A percentile compares a stretch with the other conserved stretches of the same genome.
Evolutionary conservation across 2,329 filamentous ascomycete species (phyloP).

Genomic region (Aspergillus sp.): DNA sequence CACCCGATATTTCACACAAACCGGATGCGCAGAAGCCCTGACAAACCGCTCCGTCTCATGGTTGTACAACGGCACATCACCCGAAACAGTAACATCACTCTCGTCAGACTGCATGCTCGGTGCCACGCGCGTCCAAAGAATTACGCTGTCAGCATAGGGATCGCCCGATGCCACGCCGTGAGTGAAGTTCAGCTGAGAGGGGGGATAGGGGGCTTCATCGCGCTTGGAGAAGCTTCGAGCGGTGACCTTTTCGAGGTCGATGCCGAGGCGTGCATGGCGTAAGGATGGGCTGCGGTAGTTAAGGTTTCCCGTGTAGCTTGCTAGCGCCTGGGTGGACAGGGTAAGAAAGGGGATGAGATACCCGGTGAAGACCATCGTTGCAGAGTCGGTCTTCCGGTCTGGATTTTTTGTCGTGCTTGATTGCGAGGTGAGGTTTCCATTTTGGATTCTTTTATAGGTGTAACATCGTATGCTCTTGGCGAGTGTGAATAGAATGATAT

Average conservation of each 20-base stretch:
- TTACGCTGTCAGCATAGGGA: slow-evolving; percentile 38
- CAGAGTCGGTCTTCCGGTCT: no score
- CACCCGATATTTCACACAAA: no score
- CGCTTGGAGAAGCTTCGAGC: slow-evolving; percentile 56
- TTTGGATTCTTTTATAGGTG: no score
- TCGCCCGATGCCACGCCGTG: slow-evolving; percentile 53
- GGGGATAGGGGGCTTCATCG: slow-evolving; percentile 39
- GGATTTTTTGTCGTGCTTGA: no score
- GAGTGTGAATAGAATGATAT: no score
- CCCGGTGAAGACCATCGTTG: neutral
- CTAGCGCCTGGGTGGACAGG: slow-evolving; percentile 12
- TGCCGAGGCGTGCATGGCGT: slow-evolving; percentile 55
- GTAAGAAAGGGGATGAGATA: slow-evolving; percentile 10
- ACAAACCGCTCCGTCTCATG: slow-evolving; percentile 39
- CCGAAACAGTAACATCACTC: slow-evolving; percentile 50
- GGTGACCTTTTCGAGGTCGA: slow-evolving; percentile 39
- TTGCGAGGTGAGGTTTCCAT: no score
- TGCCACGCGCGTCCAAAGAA: slow-evolving; percentile 38
- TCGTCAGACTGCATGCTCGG: slow-evolving; percentile 40
- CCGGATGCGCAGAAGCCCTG: no score
- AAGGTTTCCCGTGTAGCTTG: slow-evolving; percentile 44
- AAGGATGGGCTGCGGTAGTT: slow-evolving; percentile 63
- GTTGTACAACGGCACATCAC: slow-evolving; percentile 49
- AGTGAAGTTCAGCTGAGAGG: slow-evolving; percentile 54
- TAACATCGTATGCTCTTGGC: no score